These are phyloP conservation scores for Cyanidium caldarium DNA, from an alignment of 23 red algal species.

Conservation along the genomic window DNA sequence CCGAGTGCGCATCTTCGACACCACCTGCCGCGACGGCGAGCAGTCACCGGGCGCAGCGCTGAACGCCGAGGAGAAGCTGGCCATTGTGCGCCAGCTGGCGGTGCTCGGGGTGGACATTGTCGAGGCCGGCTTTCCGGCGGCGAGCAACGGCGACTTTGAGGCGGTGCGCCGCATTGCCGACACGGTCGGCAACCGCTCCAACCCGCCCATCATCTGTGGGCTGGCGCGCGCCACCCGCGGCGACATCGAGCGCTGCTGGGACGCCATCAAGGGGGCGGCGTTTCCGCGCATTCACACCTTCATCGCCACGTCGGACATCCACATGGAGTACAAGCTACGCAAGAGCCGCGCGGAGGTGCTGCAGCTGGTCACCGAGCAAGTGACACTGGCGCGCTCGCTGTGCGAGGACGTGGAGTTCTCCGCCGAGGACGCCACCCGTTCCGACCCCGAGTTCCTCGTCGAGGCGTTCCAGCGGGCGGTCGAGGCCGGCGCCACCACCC, in stretches of 20 bases:
- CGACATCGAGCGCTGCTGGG: slow-evolving; percentile 81
- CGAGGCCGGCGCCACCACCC: slow-evolving; percentile 86
- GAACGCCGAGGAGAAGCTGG: slow-evolving; percentile 86
- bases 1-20: slow-evolving; percentile 95
- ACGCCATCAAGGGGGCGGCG: slow-evolving; percentile 84
- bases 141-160: slow-evolving; percentile 74
- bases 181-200: slow-evolving; percentile 33
- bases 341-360: slow-evolving; percentile 83
- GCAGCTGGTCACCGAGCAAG: slow-evolving; percentile 55
- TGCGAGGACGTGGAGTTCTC: slow-evolving; percentile 99
- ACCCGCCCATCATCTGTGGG: slow-evolving; percentile 97
- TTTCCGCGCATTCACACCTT: slow-evolving; percentile 98
- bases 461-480: slow-evolving; percentile 69
- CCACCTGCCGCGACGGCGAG: slow-evolving; percentile 93
- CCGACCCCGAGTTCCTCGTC: slow-evolving; percentile 80
- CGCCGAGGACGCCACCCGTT: slow-evolving; percentile 89
- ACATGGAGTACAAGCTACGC: slow-evolving; percentile 90
- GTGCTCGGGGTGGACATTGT: slow-evolving; percentile 89
- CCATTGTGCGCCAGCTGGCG: slow-evolving; percentile 81
- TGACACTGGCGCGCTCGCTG: slow-evolving; percentile 73
- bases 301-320: slow-evolving; percentile 94
- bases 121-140: slow-evolving; percentile 95
- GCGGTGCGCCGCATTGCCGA: slow-evolving; percentile 67
- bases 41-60: slow-evolving; percentile 87
- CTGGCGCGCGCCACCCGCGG: slow-evolving; percentile 54